These are phyloP conservation scores for Trichoderma cornu-damae DNA, from an alignment of 2,329 filamentous ascomycete species.

Conservation along the genomic window DNA sequence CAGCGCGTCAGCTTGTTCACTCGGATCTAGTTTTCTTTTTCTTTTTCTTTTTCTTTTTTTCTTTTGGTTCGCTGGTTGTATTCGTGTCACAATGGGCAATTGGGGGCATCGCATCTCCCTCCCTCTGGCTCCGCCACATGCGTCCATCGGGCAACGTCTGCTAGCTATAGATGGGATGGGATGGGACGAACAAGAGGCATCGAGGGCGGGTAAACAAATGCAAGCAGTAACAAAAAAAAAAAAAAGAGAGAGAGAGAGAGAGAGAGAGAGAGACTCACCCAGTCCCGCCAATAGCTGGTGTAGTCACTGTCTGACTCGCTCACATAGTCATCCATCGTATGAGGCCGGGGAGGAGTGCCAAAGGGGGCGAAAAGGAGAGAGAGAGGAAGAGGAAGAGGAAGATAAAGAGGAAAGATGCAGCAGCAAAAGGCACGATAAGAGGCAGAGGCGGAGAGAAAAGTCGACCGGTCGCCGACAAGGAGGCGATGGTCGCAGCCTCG, in stretches of 20 bases:
- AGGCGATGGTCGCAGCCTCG: background rate
- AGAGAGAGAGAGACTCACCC: conserved; percentile 70
- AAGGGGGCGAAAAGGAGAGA: background rate
- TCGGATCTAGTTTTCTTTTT: background rate
- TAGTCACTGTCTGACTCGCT: conserved; percentile 99
- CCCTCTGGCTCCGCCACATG: background rate
- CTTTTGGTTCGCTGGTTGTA: too few species aligned
- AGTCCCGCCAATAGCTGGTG: conserved; percentile 98
- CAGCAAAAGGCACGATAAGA: conserved; percentile 17
- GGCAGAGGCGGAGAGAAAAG: background rate
- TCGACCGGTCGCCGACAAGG: background rate
- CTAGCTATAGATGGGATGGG: background rate
- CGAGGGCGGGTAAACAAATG: background rate
- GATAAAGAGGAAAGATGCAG: background rate
- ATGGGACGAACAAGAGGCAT: background rate
- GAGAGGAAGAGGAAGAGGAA: background rate
- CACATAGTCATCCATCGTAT: conserved; percentile 88
- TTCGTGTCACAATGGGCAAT: background rate
- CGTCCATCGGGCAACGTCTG: background rate
- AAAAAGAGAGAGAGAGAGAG: too few species aligned
- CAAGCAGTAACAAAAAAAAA: too few species aligned
- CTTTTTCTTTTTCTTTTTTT: background rate
- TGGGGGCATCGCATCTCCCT: background rate
- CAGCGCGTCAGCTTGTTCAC: background rate
- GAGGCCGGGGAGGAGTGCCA: too few species aligned